Base-by-base conservation (phyloP, 1,139 yeast species). In the Candida freyschussii region DNA sequence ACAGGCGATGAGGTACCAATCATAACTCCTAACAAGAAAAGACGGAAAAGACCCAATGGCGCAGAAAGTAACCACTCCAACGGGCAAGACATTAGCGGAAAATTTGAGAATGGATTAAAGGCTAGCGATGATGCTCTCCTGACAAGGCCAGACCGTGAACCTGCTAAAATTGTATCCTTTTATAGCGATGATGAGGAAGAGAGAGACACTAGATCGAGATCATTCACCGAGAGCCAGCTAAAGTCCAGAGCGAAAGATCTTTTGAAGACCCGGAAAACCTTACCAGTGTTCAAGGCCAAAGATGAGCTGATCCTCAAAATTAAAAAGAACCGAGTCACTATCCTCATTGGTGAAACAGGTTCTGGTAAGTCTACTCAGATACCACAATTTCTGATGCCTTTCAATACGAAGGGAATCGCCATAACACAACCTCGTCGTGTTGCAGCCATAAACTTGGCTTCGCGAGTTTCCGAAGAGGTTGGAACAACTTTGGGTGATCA, bases 321-420 rank as follows among this genome's bases (percentile, higher is more conserved):
- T 3, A 39, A 57, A 9, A 45, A 62, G 9, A 73, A 80, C 48
- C 78, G 72, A 41, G 94, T 86, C 5, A 77, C 89, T 0, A 76
- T 91, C 5, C 66, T 91, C 10, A 82, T 91, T 53, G 98, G 98
- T 58, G 97, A 91, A 48, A 91, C 98, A 0, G 98, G 98, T 58
- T 86, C 96, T 7, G 98, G 98, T 64, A 91, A 91, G 56, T 91
- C 98, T 4, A 91, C 98, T 0, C 98, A 91, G 60, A 84, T 91
- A 17, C 98, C 98, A 0, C 98, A 91, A 52, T 86, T 91, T 50
- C 59, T 91, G 22, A 68, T 80, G 62, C 69, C 71, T 0, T 49
- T 58, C 21, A 66, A 64, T 39, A 57, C 62, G 20, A 75, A 74
- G 39, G 67, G 72, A 19, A 78, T 91, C 13, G 97, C 95, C 0